Evolutionary conservation across 2,329 filamentous ascomycete genomes (phyloP), one percentile per base, ranked within the genome.

Genomic region (Xylaria sp.): DNA sequence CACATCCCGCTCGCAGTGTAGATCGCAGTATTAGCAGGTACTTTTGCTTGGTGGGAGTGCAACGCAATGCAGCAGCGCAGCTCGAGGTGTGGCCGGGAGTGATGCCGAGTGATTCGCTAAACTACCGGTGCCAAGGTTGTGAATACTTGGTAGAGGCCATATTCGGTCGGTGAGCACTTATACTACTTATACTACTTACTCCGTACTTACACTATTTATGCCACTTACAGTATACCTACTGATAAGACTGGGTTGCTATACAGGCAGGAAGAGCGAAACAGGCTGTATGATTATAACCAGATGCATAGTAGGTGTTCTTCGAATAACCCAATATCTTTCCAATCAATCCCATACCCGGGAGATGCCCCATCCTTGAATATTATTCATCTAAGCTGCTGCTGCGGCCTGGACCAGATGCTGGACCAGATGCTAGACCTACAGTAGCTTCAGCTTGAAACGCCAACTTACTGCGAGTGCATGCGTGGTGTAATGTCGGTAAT

Each of bases 391-490:
- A 25, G 25, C 25, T 29, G 8, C 31, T 33, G 44, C n/a, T n/a
- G 44, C 27, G 21, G n/a, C 41, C n/a, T 48, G 10, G 17, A 48
- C 15, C 15, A n/a, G n/a, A n/a, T n/a, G n/a, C n/a, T n/a, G n/a
- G n/a, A n/a, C n/a, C 8, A 35, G 19, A 13, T n/a, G 10, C 9
- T 19, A 27, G 23, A 35, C 21, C 11, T 10, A 49, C 37, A 4
- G 33, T 43, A 54, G 40, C 21, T 15, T 15, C 51, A 43, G 37
- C 37, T 43, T 57, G 54, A 51, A 51, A 51, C 44, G 35, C n/a
- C 5, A 33, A 17, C 19, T 17, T 13, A 11, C 29, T 54, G n/a
- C 48, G 19, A 25, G 35, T 9, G 21, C 10, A 31, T 13, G n/a
- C 25, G 37, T 21, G 21, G 8, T 48, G 27, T 33, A 41, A 56